A percentile compares a stretch with the other conserved stretches of the same genome.
Evolutionary conservation across 805 yeast species (phyloP).

Genomic region (Candida taoyuanica): DNA sequence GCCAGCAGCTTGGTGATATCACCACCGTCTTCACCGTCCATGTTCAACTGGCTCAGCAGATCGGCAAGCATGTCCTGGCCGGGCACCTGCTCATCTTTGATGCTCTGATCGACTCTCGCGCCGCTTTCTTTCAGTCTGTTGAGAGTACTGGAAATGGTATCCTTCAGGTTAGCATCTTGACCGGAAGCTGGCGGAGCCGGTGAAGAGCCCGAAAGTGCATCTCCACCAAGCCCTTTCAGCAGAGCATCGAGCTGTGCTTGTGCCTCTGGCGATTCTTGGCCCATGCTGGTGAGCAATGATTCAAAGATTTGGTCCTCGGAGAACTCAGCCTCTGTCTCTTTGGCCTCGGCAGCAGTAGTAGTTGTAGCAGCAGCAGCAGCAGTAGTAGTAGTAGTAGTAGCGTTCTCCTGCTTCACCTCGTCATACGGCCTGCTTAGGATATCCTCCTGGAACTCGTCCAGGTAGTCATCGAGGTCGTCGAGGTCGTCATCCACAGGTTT

Average conservation of each 20-base stretch:
- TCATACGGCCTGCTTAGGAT: conserved; percentile 45
- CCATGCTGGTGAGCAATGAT: conserved; percentile 23
- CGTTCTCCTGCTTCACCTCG: conserved; percentile 19
- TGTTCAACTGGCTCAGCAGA: conserved; percentile 57
- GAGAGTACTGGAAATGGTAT: conserved; percentile 75
- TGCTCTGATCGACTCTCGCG: conserved; percentile 57
- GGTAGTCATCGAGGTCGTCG: conserved; percentile 75
- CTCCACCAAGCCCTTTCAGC: conserved; percentile 24
- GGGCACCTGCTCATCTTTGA: conserved; percentile 45
- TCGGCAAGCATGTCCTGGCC: conserved; percentile 52
- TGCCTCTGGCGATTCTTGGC: conserved; percentile 50
- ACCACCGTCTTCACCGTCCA: conserved; percentile 38
- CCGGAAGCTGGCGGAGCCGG: not conserved
- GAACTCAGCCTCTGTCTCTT: not conserved
- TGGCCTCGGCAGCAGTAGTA: not conserved
- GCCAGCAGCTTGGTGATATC: conserved; percentile 61
- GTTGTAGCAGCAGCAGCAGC: not conserved
- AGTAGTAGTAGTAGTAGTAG: conserved; percentile 4
- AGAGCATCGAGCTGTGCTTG: conserved; percentile 46
- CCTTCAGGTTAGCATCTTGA: conserved; percentile 44
- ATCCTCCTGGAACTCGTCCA: conserved; percentile 81
- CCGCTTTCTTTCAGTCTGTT: conserved; percentile 75
- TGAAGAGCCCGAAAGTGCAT: not conserved
- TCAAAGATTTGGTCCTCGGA: conserved; percentile 23
- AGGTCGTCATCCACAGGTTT: conserved; percentile 39